Evolutionary conservation across 176 grass and related monocot genomes (phyloP).

Genomic region (Melocanna baccifera): DNA sequence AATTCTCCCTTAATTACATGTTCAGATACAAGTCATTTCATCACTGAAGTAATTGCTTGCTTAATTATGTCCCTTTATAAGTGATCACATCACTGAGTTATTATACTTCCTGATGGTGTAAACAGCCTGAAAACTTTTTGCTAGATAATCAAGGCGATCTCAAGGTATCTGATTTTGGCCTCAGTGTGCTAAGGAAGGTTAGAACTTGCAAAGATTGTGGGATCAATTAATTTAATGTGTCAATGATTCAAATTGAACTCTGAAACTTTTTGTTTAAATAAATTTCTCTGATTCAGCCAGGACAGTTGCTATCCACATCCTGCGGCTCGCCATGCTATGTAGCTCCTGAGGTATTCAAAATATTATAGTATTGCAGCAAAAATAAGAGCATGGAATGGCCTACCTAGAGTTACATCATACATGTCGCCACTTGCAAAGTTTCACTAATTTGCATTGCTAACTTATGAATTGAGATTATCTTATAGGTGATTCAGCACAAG

Average conservation of each 20-base stretch:
- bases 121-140: constrained; percentile 75
- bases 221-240: neutral
- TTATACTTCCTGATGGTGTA: constrained; percentile 15
- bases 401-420: neutral
- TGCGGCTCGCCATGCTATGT: constrained; percentile 82
- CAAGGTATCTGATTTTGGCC: constrained; percentile 78
- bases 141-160: constrained; percentile 63
- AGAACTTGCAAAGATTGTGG: neutral
- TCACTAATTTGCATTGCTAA: neutral
- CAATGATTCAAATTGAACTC: neutral
- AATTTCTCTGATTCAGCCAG: constrained; percentile 45
- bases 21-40: neutral
- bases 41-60: neutral
- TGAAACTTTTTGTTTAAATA: neutral
- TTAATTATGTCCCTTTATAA: neutral
- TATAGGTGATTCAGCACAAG: constrained; percentile 68
- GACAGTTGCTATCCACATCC: constrained; percentile 54
- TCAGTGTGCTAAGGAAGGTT: constrained; percentile 55
- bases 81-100: neutral
- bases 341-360: constrained; percentile 58
- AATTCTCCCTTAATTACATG: neutral
- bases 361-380: neutral
- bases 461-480: neutral
- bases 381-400: neutral
- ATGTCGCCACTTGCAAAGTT: neutral